Evolutionary conservation across 2,329 filamentous ascomycete species (phyloP).

Genomic region (Ilyonectria robusta): DNA sequence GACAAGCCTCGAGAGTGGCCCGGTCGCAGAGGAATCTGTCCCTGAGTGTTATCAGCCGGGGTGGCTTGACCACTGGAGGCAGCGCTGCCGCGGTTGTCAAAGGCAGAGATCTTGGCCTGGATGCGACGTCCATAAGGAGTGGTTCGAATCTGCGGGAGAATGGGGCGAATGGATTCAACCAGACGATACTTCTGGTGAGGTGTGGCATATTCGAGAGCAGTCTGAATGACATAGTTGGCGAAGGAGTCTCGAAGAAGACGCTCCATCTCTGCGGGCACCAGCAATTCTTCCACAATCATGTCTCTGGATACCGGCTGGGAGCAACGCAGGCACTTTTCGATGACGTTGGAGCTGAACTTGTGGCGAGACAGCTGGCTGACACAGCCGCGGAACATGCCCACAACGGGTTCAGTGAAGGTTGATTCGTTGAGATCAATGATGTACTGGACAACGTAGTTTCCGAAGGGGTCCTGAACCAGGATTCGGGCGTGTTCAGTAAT

Average conservation of each 20-base stretch:
- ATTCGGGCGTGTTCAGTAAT: conserved; percentile 92
- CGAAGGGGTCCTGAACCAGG: conserved; percentile 96
- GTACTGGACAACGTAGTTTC: conserved; percentile 99
- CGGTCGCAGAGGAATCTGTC: conserved; percentile 67
- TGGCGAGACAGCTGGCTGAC: conserved; percentile 86
- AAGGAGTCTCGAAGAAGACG: conserved; percentile 91
- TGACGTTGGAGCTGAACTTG: conserved; percentile 99
- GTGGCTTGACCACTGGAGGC: conserved; percentile 65
- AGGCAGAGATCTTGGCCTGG: conserved; percentile 84
- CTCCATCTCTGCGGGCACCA: conserved; percentile 82
- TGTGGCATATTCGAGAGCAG: conserved; percentile 89
- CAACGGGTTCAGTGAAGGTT: conserved; percentile 89
- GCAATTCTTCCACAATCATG: conserved; percentile 87
- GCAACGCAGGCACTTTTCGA: conserved; percentile 95
- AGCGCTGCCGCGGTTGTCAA: conserved; percentile 64
- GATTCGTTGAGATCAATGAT: conserved; percentile 95
- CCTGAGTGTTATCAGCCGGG: conserved; percentile 66
- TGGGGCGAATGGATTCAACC: conserved; percentile 87
- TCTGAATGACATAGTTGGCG: conserved; percentile 98
- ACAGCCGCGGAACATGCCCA: conserved; percentile 81
- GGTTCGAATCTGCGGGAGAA: conserved; percentile 86
- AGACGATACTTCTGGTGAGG: conserved; percentile 80
- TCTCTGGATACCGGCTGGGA: conserved; percentile 82
- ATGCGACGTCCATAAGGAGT: conserved; percentile 97
- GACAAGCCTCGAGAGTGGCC: conserved; percentile 60